Base-by-base conservation (phyloP, 805 yeast species). In the Ogataea pilisensis region DNA sequence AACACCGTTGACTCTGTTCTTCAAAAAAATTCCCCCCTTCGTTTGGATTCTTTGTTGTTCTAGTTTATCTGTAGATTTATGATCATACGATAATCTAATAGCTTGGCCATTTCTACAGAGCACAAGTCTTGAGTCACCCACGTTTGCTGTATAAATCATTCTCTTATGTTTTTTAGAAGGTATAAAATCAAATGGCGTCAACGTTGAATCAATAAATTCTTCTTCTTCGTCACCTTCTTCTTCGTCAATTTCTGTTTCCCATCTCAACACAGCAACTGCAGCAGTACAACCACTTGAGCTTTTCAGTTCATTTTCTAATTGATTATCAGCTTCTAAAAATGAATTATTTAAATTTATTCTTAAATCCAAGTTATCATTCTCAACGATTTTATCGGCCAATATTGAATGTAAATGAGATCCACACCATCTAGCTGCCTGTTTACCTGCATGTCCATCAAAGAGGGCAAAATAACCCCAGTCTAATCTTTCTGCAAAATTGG, bases 381-480 rank as follows among this genome's bases (percentile, higher is more conserved):
- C 50, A 39, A 78, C 57, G 17, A 88, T 72, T 39, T 72, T 74
- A 39, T 73, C 73, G 50, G 82, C 88, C 33, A 85, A 59, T 24
- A 84, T 64, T 19, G 79, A 68, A 58, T 91, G 97, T 42, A 91
- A 62, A 53, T 85, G 80, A 47, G 86, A 80, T 0, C 96, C 95
- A 66, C 97, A 89, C 95, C 95, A 90, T 54, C 91, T 78, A 2
- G 99, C 95, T 8, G 95, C 83, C 50, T 80, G 87, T 41, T 80
- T 80, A 18, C 99, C 99, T 2, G 98, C 98, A 65, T 91, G 99
- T 9, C 99, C 99, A 63, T 91, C 99, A 64, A 89, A 91, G 1
- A 91, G 75, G 14, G 95, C 98, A 73, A 91, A 89, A 59, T 86
- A 91, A 2, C 96, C 98, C 84, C 95, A 85, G 60, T 89, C 96